Percentiles rank a stretch among this genome's conserved stretches.
Conservation (phyloP, 2,329 filamentous ascomycete species). For the Ascosphaera apis region DNA sequence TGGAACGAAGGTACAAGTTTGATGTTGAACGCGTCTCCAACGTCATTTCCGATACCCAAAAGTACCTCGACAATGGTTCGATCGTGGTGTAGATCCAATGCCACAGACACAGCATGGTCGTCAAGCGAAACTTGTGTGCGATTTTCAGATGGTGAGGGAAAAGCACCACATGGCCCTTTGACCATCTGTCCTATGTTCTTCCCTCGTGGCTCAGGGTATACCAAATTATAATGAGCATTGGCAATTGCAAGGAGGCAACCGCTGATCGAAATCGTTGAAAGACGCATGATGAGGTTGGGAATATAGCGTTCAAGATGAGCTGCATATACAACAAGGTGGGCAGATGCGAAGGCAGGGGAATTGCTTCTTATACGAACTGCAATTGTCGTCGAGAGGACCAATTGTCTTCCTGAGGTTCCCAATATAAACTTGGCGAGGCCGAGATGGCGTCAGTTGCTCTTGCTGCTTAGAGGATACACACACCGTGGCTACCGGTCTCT, state of each 20-base stretch:
- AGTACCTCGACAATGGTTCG: slow-evolving; percentile 30
- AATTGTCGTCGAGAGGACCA: too few species aligned
- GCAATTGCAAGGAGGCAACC: slow-evolving; percentile 21
- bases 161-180: slow-evolving; percentile 28
- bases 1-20: slow-evolving; percentile 38
- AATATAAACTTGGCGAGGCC: too few species aligned
- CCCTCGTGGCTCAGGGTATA: slow-evolving; percentile 29
- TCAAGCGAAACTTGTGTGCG: slow-evolving; percentile 28
- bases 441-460: too few species aligned
- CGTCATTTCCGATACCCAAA: slow-evolving; percentile 28
- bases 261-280: slow-evolving; percentile 3
- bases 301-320: too few species aligned
- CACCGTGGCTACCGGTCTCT: not conserved
- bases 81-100: slow-evolving; percentile 28
- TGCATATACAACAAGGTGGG: too few species aligned
- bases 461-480: too few species aligned
- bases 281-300: slow-evolving; percentile 15
- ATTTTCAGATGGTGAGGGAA: slow-evolving; percentile 18
- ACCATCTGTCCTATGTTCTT: slow-evolving; percentile 24
- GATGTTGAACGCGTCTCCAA: slow-evolving; percentile 42
- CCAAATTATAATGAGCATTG: slow-evolving; percentile 33
- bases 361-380: not conserved
- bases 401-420: too few species aligned
- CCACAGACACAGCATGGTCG: slow-evolving; percentile 25
- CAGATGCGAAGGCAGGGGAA: not conserved